Base-by-base conservation (phyloP, 1,284 basidiomycete species). In the Hymenochaete sp. region DNA sequence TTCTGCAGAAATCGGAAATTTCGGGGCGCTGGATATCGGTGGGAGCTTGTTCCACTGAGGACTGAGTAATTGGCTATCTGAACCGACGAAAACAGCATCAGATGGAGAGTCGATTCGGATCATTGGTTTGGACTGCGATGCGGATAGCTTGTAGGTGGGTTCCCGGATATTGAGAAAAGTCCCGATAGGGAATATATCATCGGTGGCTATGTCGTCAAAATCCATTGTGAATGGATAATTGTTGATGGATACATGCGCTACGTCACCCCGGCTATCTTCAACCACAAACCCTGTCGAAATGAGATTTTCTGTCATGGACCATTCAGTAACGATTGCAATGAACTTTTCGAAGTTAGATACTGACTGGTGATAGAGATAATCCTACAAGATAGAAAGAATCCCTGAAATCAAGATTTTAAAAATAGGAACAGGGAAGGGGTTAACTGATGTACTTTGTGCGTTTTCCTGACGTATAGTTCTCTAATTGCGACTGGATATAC, bases 151-250 rank as follows among this genome's bases (percentile, higher is more conserved):
- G 48, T 57, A 56, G 2, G 50, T 56, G 3, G 64, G 63, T 42
- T 66, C 63, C n/a, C 60, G 57, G 25, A 66, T 56, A 16, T 56
- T 57, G 24, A 65, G 45, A 26, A 61, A 43, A 1, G 51, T 49
- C 1, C 62, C 62, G n/a, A 59, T 38, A 2, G 62, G 56, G 43
- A 65, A 59, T 2, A 65, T 22, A 1, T 41, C 36, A 36, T 63
- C 57, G 36, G 63, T 41, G 13, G 8, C 4, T n/a, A 35, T n/a
- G 13, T 59, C 55, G 3, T 51, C 36, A 6, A 52, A 42, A 1
- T 52, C 42, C 13, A 52, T 48, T 1, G 55, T 52, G 4, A 53
- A 54, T 0, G 59, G 57, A 33, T 54, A 59, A 47, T 65, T 59
- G 52, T 62, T 62, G 13, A 63, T 51, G 7, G 55, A 53, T 13